These are phyloP conservation scores for Symbiodinium natans DNA, from an alignment of 73 alveolate genomes.

Conservation along the genomic window DNA sequence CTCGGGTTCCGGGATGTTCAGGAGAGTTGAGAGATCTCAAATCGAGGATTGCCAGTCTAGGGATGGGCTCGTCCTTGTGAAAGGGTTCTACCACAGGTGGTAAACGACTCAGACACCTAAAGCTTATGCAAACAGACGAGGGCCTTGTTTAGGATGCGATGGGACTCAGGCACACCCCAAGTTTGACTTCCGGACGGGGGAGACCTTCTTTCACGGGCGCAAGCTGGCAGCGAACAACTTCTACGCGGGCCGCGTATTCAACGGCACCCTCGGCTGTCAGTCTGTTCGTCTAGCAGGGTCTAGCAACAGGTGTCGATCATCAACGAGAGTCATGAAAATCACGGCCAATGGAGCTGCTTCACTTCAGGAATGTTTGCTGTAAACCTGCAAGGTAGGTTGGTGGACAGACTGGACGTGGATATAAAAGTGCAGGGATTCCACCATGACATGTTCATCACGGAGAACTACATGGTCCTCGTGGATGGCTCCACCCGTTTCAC, in stretches of 20 bases:
- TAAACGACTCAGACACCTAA: no score
- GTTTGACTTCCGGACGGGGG: conserved; percentile 64
- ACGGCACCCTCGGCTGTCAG: conserved; percentile 4
- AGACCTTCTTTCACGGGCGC: conserved; percentile 76
- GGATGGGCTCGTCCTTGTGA: no score
- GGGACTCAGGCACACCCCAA: conserved; percentile 65
- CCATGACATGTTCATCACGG: conserved; percentile 91
- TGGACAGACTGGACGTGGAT: conserved; percentile 72
- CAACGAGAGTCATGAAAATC: background rate
- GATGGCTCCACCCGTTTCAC: conserved; percentile 75
- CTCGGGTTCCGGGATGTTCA: background rate
- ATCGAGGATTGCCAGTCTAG: no score
- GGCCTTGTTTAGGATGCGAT: no score
- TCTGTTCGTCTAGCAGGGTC: background rate
- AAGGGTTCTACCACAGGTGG: no score
- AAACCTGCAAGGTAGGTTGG: conserved; percentile 32
- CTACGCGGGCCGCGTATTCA: conserved; percentile 42
- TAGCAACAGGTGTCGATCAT: background rate
- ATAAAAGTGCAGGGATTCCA: conserved; percentile 57
- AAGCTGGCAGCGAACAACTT: conserved; percentile 17
- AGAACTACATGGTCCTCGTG: conserved; percentile 80
- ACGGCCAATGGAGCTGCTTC: background rate
- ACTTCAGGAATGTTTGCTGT: background rate
- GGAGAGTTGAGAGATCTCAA: no score
- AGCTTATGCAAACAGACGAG: no score